A percentile compares a stretch with the other conserved stretches of the same genome.
phyloP scores from a whole-genome alignment of 345 rosid species.

The Eucalyptus globulus region DNA sequence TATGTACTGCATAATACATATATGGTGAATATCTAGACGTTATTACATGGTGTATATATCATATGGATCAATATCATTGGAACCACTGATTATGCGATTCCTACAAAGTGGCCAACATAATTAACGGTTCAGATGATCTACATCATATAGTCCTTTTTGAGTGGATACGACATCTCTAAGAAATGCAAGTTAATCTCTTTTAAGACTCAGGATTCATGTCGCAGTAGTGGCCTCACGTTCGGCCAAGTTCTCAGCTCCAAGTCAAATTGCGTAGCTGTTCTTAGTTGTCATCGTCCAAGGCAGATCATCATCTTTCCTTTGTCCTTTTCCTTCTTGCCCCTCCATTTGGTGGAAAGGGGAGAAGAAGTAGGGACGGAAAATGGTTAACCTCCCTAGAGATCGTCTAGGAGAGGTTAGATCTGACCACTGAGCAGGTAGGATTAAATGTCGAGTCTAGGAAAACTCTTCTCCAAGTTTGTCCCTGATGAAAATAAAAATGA shows the following conservation, averaged over 20 bases:
- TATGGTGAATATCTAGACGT: not conserved
- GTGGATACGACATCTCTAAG: not conserved
- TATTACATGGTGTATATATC: not conserved
- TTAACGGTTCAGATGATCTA: not conserved
- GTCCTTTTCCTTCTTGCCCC: not conserved
- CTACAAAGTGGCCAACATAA: not conserved
- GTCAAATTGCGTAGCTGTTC: not conserved
- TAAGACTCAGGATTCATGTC: not conserved
- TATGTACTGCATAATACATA: not conserved
- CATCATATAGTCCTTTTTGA: not conserved
- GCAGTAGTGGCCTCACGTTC: not conserved
- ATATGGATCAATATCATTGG: not conserved
- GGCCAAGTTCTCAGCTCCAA: not conserved
- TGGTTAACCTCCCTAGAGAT: not conserved
- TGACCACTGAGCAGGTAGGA: not conserved
- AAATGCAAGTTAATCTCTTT: not conserved
- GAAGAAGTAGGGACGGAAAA: not conserved
- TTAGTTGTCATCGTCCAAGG: not conserved
- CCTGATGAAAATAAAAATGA: not conserved
- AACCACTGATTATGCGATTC: not conserved
- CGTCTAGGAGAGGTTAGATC: not conserved
- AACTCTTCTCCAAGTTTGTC: not conserved
- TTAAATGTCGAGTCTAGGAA: not conserved
- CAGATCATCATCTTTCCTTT: not conserved
- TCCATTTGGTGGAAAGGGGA: not conserved